These are phyloP conservation scores for Paecilomyces variotii DNA, from an alignment of 2,329 filamentous ascomycete species.

Conservation along the genomic window DNA sequence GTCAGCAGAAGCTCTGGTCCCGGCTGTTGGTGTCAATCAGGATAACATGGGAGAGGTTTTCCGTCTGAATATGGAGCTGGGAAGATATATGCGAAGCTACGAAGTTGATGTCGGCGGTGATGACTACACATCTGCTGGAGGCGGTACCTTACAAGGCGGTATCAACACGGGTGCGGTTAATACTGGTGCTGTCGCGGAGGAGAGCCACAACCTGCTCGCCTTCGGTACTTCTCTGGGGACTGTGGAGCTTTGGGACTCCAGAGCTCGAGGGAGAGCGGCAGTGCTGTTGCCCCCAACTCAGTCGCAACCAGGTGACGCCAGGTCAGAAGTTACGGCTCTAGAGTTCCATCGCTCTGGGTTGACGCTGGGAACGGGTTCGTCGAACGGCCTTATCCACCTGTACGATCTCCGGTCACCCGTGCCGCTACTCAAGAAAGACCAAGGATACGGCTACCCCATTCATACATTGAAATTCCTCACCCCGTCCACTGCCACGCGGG, in stretches of 20 bases:
- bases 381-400: conserved; percentile 75
- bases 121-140: conserved; percentile 58
- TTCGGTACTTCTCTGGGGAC: conserved; percentile 95
- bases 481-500: conserved; percentile 60
- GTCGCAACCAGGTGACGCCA: conserved; percentile 28
- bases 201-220: conserved; percentile 79
- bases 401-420: conserved; percentile 87
- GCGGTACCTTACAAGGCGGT: conserved; percentile 74
- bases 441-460: conserved; percentile 89
- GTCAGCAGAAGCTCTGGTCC: conserved; percentile 77
- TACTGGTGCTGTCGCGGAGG: conserved; percentile 75
- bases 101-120: conserved; percentile 85
- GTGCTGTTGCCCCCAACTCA: conserved; percentile 55
- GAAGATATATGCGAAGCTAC: conserved; percentile 89
- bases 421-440: conserved; percentile 82
- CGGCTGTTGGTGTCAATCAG: conserved; percentile 75
- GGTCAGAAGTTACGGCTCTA: conserved; percentile 70
- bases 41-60: conserved; percentile 90
- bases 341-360: conserved; percentile 80
- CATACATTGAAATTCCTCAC: conserved; percentile 67
- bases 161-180: conserved; percentile 83
- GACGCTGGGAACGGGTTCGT: conserved; percentile 79
- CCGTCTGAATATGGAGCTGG: conserved; percentile 80
- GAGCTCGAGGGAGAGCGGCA: conserved; percentile 73
- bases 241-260: conserved; percentile 92